Base-by-base conservation (phyloP, 1,284 basidiomycete species). In the Ustilago crameri region DNA sequence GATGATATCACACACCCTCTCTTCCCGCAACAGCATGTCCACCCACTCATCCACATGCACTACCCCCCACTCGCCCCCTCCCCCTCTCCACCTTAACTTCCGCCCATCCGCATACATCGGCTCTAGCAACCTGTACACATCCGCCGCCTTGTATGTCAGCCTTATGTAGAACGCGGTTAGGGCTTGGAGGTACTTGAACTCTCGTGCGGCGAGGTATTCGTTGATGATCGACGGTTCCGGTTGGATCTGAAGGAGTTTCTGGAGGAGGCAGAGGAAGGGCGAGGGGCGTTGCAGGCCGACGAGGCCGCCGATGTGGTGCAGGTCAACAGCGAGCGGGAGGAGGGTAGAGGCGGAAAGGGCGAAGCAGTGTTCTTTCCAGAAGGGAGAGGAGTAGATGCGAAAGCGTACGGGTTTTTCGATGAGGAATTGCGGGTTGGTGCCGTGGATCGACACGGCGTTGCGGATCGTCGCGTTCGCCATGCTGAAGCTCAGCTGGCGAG, bases 341-440 rank as follows among this genome's bases (percentile, higher is more conserved):
- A 99, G 86, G 35, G 89, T 91, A 80, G 94, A 94, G 20, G 96
- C 94, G 24, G 78, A 84, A 27, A 85, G 74, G 91, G 83, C 46
- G 64, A 74, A 73, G 48, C 66, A 78, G 67, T 85, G 82, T 51
- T 97, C 93, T 84, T 97, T 98, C 96, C 96, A 99, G 85, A 90
- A 99, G 17, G 88, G 85, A 0, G 92, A 92, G 84, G 98, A 95
- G 86, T 97, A 98, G 67, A 99, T 97, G 60, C 96, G 90, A 78
- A 91, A 91, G 46, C 96, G 90, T 74, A 98, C 94, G 68, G 98
- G 91, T 55, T 94, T 96, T 87, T 98, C 96, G 46, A 99, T 91
- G 82, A 99, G 87, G 85, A 90, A 94, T 93, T 98, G 83, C 22
- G 62, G 70, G 23, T 95, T 95, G 76, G 93, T 92, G 46, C 96